These are phyloP conservation scores for Metschnikowia koreensis DNA, from an alignment of 805 yeast genomes.

Conservation along the genomic window DNA sequence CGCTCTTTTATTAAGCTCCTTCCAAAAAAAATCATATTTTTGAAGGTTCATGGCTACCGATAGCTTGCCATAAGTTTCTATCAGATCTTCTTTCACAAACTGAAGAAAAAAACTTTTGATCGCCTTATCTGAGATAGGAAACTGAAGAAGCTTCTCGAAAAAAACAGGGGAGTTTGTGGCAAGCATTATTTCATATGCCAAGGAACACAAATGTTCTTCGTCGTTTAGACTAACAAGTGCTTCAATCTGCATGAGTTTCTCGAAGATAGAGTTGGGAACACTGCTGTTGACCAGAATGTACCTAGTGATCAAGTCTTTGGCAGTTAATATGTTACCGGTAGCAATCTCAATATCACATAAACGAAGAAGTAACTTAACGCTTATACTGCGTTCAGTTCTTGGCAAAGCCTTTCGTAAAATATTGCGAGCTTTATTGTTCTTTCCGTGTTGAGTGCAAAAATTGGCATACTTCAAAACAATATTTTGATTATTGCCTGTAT, in stretches of 20 bases:
- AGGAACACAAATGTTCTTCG: conserved; percentile 16
- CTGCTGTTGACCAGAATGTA: conserved; percentile 24
- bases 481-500: conserved; percentile 43
- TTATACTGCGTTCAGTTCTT: conserved; percentile 14
- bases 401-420: conserved; percentile 37
- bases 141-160: neutral
- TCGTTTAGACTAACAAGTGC: conserved; percentile 26
- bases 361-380: conserved; percentile 34
- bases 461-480: conserved; percentile 53
- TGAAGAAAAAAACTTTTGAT: neutral
- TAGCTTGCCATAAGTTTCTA: neutral
- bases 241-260: conserved; percentile 45
- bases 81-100: neutral
- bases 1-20: neutral
- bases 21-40: conserved; percentile 1
- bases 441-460: conserved; percentile 31
- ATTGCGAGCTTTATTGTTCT: conserved; percentile 36
- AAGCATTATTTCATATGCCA: conserved; percentile 3
- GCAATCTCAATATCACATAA: conserved; percentile 45
- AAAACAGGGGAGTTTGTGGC: conserved; percentile 2
- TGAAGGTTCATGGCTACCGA: neutral
- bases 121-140: neutral
- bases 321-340: conserved; percentile 34
- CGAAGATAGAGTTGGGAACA: conserved; percentile 36
- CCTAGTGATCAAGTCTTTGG: conserved; percentile 32